Base-by-base conservation (phyloP, 345 rosid genomes). In the Gossypium arboreum region DNA sequence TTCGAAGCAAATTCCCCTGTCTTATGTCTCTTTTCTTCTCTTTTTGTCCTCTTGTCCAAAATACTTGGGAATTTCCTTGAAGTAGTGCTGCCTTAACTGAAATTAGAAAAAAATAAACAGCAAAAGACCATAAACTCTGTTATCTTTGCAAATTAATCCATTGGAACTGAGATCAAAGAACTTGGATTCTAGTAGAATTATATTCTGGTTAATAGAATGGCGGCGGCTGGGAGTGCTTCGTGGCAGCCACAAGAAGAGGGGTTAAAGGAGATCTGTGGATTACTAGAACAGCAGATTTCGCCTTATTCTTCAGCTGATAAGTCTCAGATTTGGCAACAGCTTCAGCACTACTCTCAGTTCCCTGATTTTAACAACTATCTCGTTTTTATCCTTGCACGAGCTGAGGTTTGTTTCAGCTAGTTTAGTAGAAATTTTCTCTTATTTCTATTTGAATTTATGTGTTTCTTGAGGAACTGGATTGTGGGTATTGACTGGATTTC, bases 181-280 rank as follows among this genome's bases (percentile, higher is more conserved):
- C 1, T 56, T 58, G 25, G 12, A 58, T 22, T 22, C 27, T 22
- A 22, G 41, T 34, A 34, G 12, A 57, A 57, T 9, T 13, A 8
- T 11, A 55, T 24, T 59, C 69, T 27, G 68, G 29, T 24, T 60
- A 13, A 2, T 25, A 48, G 34, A 65, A 66, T 80, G 81, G 81
- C 87, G 93, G 90, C 90, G 73, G 77, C 89, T 82, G 73, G 59
- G 20, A 62, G 72, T 52, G 79, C 74, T 13, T 43, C 86, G 41
- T 96, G 99, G 99, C 92, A 92, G 79, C 98, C 99, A n/a, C 87
- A 85, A 79, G 99, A 93, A 48, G 88, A 87, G 44, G 99, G 99
- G 51, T 81, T 90, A 73, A 78, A 76, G 60, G 97, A 92, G 94
- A 96, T 96, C 90, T 96, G 98, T 78, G 76, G 79, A 34, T 73